A percentile compares a stretch with the other conserved stretches of the same genome.
phyloP scores from a whole-genome alignment of 179 eudicot genomes.

The Beta corolliflora region DNA sequence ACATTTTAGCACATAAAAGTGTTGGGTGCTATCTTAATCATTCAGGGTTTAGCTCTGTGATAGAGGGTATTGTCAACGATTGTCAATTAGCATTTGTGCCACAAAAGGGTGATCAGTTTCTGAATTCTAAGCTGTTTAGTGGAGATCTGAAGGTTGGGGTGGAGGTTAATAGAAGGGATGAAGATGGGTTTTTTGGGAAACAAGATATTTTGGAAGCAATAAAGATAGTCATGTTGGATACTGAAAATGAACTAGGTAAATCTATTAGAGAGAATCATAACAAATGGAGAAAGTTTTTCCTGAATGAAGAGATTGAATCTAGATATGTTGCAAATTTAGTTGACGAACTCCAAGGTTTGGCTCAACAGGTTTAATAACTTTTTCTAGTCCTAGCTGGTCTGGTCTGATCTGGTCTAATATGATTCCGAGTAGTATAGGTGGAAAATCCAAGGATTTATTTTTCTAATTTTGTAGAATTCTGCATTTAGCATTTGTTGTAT shows the following conservation, averaged over 20 bases:
- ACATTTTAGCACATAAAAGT: slow-evolving; percentile 44
- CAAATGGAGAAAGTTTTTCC: slow-evolving; percentile 44
- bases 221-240: slow-evolving; percentile 37
- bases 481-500: too few relatives aligned
- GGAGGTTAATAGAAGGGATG: slow-evolving; percentile 55
- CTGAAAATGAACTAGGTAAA: slow-evolving; percentile 33
- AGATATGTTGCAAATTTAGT: slow-evolving; percentile 39
- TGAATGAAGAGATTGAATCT: slow-evolving; percentile 34
- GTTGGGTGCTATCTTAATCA: slow-evolving; percentile 53
- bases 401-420: too few relatives aligned
- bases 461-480: too few relatives aligned
- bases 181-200: slow-evolving; percentile 50
- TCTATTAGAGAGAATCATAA: slow-evolving; percentile 35
- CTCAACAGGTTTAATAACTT: not conserved
- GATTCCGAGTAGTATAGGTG: too few relatives aligned
- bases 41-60: slow-evolving; percentile 49
- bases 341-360: slow-evolving; percentile 34
- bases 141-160: slow-evolving; percentile 42
- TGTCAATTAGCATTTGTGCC: slow-evolving; percentile 55
- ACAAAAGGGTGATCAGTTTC: slow-evolving; percentile 47
- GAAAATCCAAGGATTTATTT: too few relatives aligned
- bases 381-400: too few relatives aligned
- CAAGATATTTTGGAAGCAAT: slow-evolving; percentile 44
- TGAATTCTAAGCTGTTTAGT: slow-evolving; percentile 39
- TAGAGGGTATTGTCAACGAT: slow-evolving; percentile 48